A percentile compares a stretch with the other conserved stretches of the same genome.
These are phyloP conservation scores for Phanerochaete carnosa DNA, from an alignment of 768 basidiomycete genomes.

Conservation along the genomic window DNA sequence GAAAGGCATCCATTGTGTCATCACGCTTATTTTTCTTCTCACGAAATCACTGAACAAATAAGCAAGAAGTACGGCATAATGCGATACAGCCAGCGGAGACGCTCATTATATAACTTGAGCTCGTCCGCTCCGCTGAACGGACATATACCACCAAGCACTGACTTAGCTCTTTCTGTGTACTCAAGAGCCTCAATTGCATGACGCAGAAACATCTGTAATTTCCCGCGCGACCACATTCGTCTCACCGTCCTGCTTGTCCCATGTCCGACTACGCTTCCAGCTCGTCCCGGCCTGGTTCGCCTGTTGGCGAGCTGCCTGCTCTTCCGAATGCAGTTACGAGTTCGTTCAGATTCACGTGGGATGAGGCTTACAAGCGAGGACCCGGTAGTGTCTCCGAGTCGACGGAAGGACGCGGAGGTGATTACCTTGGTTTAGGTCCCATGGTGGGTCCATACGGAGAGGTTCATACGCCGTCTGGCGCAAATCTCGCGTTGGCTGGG, in stretches of 20 bases:
- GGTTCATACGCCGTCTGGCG: slow-evolving; percentile 41
- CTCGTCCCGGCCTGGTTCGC: slow-evolving; percentile 57
- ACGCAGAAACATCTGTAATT: neutral
- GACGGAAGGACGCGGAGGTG: slow-evolving; percentile 55
- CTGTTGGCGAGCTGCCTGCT: slow-evolving; percentile 43
- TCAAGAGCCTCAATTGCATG: neutral
- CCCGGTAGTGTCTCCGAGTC: slow-evolving; percentile 74
- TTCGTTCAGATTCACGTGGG: slow-evolving; percentile 77
- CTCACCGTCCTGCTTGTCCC: neutral
- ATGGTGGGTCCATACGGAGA: slow-evolving; percentile 22
- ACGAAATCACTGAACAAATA: neutral
- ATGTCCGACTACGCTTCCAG: slow-evolving; percentile 47
- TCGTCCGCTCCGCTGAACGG: neutral
- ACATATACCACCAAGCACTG: neutral
- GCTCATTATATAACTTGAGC: neutral
- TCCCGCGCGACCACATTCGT: neutral
- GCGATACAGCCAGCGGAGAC: neutral
- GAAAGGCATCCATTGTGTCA: neutral
- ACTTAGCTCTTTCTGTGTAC: neutral
- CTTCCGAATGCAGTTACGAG: slow-evolving; percentile 40
- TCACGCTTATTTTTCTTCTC: neutral
- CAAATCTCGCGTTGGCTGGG: slow-evolving; percentile 39
- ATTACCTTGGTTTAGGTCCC: slow-evolving; percentile 40
- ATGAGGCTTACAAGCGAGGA: slow-evolving; percentile 54
- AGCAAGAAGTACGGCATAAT: neutral